phyloP scores from a whole-genome alignment of 305 asterid genomes.

The Stenogyne calaminthoides region DNA sequence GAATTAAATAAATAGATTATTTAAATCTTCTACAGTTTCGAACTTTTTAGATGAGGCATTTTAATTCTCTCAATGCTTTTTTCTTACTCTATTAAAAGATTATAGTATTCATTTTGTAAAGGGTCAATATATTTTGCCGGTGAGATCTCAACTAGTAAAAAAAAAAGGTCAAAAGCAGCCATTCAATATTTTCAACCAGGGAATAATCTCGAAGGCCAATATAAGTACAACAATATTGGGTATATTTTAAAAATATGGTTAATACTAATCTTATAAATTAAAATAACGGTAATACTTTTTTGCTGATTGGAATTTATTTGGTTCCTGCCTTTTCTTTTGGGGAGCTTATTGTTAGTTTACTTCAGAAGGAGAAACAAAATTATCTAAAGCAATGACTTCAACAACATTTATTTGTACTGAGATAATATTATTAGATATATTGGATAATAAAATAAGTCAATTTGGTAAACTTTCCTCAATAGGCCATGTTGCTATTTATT shows the following conservation, averaged over 20 bases:
- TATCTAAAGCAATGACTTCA: not conserved
- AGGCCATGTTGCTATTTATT: not conserved
- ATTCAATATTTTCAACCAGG: not conserved
- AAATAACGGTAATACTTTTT: not conserved
- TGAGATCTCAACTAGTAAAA: not conserved
- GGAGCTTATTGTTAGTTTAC: not conserved
- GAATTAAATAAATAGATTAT: too few species aligned
- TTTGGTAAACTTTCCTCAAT: not conserved
- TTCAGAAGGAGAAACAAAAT: not conserved
- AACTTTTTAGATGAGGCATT: too few species aligned
- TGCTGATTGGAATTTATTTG: not conserved
- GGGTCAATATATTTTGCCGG: conserved; percentile 4
- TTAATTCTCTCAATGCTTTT: too few species aligned
- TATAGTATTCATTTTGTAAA: not conserved
- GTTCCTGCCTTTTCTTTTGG: not conserved
- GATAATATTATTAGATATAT: too few species aligned
- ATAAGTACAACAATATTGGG: not conserved
- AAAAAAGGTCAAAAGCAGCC: not conserved
- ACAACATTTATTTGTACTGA: too few species aligned
- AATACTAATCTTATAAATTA: not conserved
- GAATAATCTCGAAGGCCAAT: not conserved
- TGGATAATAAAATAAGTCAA: not conserved
- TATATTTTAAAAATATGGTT: not conserved
- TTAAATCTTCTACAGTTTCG: too few species aligned
- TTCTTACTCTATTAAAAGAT: not conserved